Evolutionary conservation across 768 basidiomycete genomes (phyloP), one percentile per base, ranked within the genome.

Genomic region (Tricholoma terreum): DNA sequence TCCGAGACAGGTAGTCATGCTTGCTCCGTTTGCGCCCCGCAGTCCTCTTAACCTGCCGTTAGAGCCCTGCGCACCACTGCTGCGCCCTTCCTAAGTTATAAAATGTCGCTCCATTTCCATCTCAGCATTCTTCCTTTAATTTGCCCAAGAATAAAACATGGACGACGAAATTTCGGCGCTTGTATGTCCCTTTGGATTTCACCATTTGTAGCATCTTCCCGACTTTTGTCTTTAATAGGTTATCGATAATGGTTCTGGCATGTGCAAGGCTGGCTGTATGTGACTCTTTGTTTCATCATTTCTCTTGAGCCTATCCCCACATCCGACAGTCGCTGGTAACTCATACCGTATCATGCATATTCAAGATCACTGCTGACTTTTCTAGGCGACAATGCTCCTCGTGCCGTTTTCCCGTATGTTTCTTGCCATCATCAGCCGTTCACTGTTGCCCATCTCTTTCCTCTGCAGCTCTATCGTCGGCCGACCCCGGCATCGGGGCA

Each of bases 241-340:
- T 75, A 89, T 91, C 71, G 89, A 93, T 77, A 92, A 92, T 75
- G 93, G 92, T 71, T 98, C 95, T 71, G 96, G 95, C 77, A 98
- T 98, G 95, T 98, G 95, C 89, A 98, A 98, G 81, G 96, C 96
- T 84, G 96, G 96, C 77, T 93, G 91, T 92, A 73, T 67, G 89
- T 87, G 42, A 63, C 63, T 63, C 55, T 56, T 50, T 57, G 56
- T 55, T 46, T 53, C 58, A 52, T 59, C 48, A 33, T 21, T 17
- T 38, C 24, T 40, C 50, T 63, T 67, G 14, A 69, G 68, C 61
- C 67, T 45, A 65, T 55, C 35, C 60, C 51, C 55, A 14, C 46
- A 50, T 54, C 63, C 38, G 63, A 58, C 65, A 87, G 86, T 86
- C 75, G 84, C 86, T 78, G 87, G 85, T 85, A 79, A 58, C 54